Conservation (phyloP, 2,329 filamentous ascomycete genomes). For the Akanthomyces muscarius region DNA sequence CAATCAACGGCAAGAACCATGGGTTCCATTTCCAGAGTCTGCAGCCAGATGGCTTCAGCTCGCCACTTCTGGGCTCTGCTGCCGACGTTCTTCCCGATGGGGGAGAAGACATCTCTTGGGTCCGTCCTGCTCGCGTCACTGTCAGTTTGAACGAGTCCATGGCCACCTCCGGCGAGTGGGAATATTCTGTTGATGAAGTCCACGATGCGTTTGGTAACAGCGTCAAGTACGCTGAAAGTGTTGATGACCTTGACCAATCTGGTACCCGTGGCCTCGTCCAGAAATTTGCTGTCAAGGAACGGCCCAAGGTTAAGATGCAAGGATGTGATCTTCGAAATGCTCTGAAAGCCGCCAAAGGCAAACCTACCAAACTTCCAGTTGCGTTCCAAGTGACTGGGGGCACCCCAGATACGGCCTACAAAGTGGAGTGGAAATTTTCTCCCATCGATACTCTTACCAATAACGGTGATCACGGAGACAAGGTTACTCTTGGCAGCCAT, state of each 20-base stretch:
- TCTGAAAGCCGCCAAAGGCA: constrained; percentile 76
- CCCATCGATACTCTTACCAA: constrained; percentile 65
- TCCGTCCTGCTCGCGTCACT: constrained; percentile 65
- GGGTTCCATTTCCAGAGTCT: constrained; percentile 90
- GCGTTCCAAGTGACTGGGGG: constrained; percentile 61
- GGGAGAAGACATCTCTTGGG: constrained; percentile 74
- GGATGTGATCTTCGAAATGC: constrained; percentile 78
- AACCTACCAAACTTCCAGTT: constrained; percentile 64
- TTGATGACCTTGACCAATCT: constrained; percentile 66
- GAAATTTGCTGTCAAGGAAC: constrained; percentile 79
- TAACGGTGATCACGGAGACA: constrained; percentile 64
- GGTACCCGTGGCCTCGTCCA: constrained; percentile 65
- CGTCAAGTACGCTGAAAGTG: constrained; percentile 64
- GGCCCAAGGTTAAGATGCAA: constrained; percentile 67
- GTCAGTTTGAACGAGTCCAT: constrained; percentile 91
- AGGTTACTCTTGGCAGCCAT: constrained; percentile 54
- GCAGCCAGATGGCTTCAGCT: constrained; percentile 80
- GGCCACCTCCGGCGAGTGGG: constrained; percentile 72
- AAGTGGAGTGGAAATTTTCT: constrained; percentile 77
- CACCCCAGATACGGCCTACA: constrained; percentile 60
- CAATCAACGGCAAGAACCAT: constrained; percentile 76
- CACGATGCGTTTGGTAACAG: constrained; percentile 86
- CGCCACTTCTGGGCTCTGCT: constrained; percentile 65
- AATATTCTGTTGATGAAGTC: constrained; percentile 88
- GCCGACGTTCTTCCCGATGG: constrained; percentile 57